Percentiles rank a stretch among this genome's conserved stretches.
phyloP scores from a whole-genome alignment of 2,329 filamentous ascomycete genomes.

The Chrysosporium queenslandicum region DNA sequence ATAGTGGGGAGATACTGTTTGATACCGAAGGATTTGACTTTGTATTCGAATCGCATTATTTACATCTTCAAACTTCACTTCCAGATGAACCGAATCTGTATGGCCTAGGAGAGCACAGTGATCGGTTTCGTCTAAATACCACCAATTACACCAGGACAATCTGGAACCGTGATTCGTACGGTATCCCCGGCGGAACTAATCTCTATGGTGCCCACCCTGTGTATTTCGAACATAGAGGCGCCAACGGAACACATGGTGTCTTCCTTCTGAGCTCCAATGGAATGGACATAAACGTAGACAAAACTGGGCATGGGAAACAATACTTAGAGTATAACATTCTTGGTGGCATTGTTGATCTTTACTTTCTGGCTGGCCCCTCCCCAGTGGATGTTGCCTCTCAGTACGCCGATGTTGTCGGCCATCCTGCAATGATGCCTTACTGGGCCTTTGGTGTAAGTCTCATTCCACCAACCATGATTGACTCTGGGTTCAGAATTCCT shows the following conservation, averaged over 20 bases:
- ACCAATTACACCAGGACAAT: constrained; percentile 55
- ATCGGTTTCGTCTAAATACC: constrained; percentile 54
- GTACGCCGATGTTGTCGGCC: constrained; percentile 44
- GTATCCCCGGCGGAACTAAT: constrained; percentile 49
- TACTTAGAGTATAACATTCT: constrained; percentile 66
- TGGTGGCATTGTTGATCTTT: constrained; percentile 61
- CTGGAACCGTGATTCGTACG: constrained; percentile 54
- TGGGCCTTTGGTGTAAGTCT: constrained; percentile 46
- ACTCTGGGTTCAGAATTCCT: neutral
- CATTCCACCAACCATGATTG: neutral
- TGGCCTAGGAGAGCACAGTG: constrained; percentile 62
- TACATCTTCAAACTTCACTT: constrained; percentile 57
- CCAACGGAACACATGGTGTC: constrained; percentile 48
- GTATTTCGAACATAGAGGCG: constrained; percentile 55
- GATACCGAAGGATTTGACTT: constrained; percentile 54
- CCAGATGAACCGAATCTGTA: constrained; percentile 58
- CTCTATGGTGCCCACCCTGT: constrained; percentile 59
- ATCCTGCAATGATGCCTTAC: constrained; percentile 50
- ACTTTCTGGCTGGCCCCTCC: constrained; percentile 48
- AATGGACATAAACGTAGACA: constrained; percentile 61
- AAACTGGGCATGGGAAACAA: constrained; percentile 44
- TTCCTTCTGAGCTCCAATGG: constrained; percentile 58
- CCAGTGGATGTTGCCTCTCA: constrained; percentile 46
- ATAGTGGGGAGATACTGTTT: constrained; percentile 39
- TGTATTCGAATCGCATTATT: constrained; percentile 63